Percentiles rank a stretch among this genome's conserved stretches.
Evolutionary conservation across 306 rosid genomes (phyloP).

Genomic region (Oxytropis ochrocephala): DNA sequence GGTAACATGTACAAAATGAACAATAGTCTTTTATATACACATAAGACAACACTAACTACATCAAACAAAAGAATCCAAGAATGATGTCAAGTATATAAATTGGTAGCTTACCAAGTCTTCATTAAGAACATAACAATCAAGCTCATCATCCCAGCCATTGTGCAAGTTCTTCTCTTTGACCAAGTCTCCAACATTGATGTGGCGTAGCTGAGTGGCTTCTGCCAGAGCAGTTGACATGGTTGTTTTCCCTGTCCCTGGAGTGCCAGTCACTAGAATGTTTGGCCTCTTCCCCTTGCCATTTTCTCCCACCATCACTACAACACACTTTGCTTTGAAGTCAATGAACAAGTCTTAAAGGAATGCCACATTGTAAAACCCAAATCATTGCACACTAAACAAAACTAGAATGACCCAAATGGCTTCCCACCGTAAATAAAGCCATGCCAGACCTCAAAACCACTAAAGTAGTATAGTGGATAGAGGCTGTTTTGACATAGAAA

Average conservation of each 20-base stretch:
- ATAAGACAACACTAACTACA: not conserved
- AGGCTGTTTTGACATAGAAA: no score
- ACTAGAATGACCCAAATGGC: no score
- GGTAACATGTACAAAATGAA: no score
- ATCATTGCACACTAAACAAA: no score
- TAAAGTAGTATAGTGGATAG: no score
- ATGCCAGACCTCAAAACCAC: no score
- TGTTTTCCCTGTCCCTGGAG: conserved; percentile 93
- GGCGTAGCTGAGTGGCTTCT: conserved; percentile 57
- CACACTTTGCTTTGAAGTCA: not conserved
- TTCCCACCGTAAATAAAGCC: no score
- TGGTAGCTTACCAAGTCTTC: conserved; percentile 61
- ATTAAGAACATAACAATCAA: conserved; percentile 62
- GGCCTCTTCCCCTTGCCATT: conserved; percentile 51
- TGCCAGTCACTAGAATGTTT: conserved; percentile 76
- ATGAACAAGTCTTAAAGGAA: not conserved
- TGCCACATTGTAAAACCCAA: not conserved
- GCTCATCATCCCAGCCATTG: conserved; percentile 85
- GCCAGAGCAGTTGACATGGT: conserved; percentile 60
- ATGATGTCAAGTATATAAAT: not conserved
- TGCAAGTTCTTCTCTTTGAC: conserved; percentile 80
- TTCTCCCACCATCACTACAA: conserved; percentile 28
- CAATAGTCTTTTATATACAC: no score
- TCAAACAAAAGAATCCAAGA: not conserved
- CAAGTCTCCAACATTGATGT: conserved; percentile 63